Conservation (phyloP, 805 yeast species). For the Kazachstania martiniae region DNA sequence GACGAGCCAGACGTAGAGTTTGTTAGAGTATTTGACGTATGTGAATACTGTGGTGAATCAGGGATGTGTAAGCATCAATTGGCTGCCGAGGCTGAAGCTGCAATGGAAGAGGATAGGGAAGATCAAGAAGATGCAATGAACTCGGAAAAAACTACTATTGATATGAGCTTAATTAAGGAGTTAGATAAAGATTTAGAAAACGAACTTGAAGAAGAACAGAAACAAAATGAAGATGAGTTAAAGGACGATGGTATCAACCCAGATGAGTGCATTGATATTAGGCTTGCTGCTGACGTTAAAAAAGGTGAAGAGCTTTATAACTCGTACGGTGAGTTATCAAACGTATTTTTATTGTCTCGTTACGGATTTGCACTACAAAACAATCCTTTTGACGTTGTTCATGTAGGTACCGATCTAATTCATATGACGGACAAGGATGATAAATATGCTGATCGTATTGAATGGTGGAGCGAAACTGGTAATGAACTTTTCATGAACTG, state of each 20-base stretch:
- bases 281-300: slow-evolving; percentile 34
- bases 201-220: slow-evolving; percentile 8
- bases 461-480: slow-evolving; percentile 20
- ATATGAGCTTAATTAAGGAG: slow-evolving; percentile 20
- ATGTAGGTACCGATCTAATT: slow-evolving; percentile 34
- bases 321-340: slow-evolving; percentile 69
- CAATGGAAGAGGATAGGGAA: slow-evolving; percentile 8
- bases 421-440: slow-evolving; percentile 7
- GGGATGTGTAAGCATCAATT: slow-evolving; percentile 33
- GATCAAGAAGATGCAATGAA: slow-evolving; percentile 9
- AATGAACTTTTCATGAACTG: slow-evolving; percentile 8
- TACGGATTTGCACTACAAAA: slow-evolving; percentile 63
- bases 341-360: slow-evolving; percentile 53
- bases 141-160: slow-evolving; percentile 8
- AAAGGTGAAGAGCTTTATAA: slow-evolving; percentile 60
- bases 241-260: slow-evolving; percentile 14
- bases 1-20: slow-evolving; percentile 57
- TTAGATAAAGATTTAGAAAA: slow-evolving; percentile 18
- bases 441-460: slow-evolving; percentile 7
- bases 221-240: slow-evolving; percentile 6
- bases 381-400: slow-evolving; percentile 46
- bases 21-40: slow-evolving; percentile 43
- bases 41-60: slow-evolving; percentile 39
- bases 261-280: slow-evolving; percentile 62
- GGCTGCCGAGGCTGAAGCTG: slow-evolving; percentile 13